Evolutionary conservation across 1,139 yeast species (phyloP), one percentile per base, ranked within the genome.

Genomic region (Candida sanyaensis): DNA sequence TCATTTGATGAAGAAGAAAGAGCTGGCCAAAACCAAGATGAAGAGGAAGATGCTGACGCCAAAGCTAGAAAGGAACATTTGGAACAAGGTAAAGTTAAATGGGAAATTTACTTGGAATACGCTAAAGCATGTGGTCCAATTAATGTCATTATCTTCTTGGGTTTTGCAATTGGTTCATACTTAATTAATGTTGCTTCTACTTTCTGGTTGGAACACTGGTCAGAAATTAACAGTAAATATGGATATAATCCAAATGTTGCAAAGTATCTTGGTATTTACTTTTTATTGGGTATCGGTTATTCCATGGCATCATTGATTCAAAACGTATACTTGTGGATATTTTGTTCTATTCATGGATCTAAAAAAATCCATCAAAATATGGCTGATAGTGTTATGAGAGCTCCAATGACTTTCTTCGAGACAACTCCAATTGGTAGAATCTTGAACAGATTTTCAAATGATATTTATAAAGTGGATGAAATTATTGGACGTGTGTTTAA

Each of bases 351-450:
- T 57, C 82, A 83, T 49, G 96, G 96, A 11, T 92, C 97, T 6
- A 83, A 75, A 51, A 80, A 75, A 50, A 76, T 93, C 52, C 99
- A 93, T 65, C 80, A 84, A 53, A 68, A 71, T 28, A 92, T 93
- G 98, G 84, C 96, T 5, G 66, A 68, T 32, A 75, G 91, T 52
- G 96, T 93, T 11, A 70, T 93, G 52, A 78, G 93, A 52, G 96
- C 98, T 0, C 99, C 99, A 52, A 95, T 93, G 99, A 80, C 91
- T 34, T 93, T 95, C 65, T 93, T 95, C 62, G 99, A 95, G 68
- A 91, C 97, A 0, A 93, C 98, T 0, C 99, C 99, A 43, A 81
- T 93, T 54, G 99, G 99, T 33, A 82, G 99, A 66, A 83, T 95
- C 50, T 76, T 93, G 67, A 95, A 95, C 74, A 78, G 99, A 64